Conservation (phyloP, 1,284 basidiomycete species). For the Cutaneotrichosporon sp. region DNA sequence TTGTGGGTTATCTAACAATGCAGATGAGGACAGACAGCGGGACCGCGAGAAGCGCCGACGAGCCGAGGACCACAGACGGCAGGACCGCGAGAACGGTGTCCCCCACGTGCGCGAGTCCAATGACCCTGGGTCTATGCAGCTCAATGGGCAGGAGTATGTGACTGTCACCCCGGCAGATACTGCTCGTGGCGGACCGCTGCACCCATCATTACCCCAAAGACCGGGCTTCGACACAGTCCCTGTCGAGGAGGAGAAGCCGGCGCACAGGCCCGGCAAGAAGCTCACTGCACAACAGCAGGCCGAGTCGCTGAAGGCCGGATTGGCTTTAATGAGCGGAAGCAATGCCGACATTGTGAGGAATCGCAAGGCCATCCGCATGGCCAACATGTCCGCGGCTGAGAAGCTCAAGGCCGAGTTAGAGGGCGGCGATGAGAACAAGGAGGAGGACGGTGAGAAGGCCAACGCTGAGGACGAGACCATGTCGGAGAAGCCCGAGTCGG, state of each 20-base stretch:
- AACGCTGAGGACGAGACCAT: slow-evolving; percentile 22
- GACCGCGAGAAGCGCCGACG: slow-evolving; percentile 81
- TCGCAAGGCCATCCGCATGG: slow-evolving; percentile 81
- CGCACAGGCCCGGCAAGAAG: slow-evolving; percentile 23
- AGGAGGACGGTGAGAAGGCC: slow-evolving; percentile 16
- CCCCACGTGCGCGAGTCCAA: too few species aligned
- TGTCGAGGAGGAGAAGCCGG: slow-evolving; percentile 38
- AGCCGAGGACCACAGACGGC: slow-evolving; percentile 61
- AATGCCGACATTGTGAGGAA: slow-evolving; percentile 84
- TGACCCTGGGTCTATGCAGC: slow-evolving; percentile 40
- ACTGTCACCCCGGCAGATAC: slow-evolving; percentile 35
- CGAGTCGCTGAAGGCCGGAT: slow-evolving; percentile 54
- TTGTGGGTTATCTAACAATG: too few species aligned
- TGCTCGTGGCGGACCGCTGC: slow-evolving; percentile 41
- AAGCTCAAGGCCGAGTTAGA: slow-evolving; percentile 85
- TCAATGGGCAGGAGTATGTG: slow-evolving; percentile 47
- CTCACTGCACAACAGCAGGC: slow-evolving; percentile 25
- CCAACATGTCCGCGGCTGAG: slow-evolving; percentile 93
- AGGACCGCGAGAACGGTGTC: slow-evolving; percentile 41
- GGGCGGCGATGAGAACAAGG: slow-evolving; percentile 44
- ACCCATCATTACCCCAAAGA: slow-evolving; percentile 57
- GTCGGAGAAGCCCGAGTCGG: slow-evolving; percentile 1
- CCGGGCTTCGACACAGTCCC: slow-evolving; percentile 62
- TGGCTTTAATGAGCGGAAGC: slow-evolving; percentile 52
- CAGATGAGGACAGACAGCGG: slow-evolving; percentile 85